These are phyloP conservation scores for Balansia obtecta DNA, from an alignment of 2,329 filamentous ascomycete genomes.

Conservation along the genomic window DNA sequence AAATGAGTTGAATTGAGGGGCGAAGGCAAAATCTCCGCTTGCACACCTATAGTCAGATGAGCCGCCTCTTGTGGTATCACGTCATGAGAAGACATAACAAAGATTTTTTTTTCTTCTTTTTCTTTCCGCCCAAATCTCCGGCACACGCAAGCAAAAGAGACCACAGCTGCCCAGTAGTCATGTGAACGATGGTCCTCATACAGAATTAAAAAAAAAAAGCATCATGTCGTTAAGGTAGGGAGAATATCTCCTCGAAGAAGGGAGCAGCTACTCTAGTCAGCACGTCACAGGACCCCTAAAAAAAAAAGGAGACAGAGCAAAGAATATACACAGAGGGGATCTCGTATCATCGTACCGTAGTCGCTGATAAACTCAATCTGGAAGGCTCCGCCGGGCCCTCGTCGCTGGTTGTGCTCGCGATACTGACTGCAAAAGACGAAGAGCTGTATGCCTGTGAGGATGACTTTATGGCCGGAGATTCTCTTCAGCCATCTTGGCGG, in stretches of 20 bases:
- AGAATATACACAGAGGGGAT: too few relatives aligned
- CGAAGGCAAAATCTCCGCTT: not conserved
- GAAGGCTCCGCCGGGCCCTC: conserved; percentile 33
- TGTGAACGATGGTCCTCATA: not conserved
- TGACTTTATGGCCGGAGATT: conserved; percentile 33
- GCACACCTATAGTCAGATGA: not conserved
- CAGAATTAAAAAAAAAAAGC: not conserved
- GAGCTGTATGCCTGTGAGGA: conserved; percentile 40
- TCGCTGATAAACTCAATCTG: conserved; percentile 37
- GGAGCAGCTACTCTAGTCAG: conserved; percentile 16
- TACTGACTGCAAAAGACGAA: conserved; percentile 49
- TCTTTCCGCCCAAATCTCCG: too few relatives aligned
- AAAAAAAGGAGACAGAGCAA: too few relatives aligned
- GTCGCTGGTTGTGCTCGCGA: conserved; percentile 37
- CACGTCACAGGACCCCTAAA: too few relatives aligned
- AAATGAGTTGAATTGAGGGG: not conserved
- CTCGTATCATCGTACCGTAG: conserved; percentile 25
- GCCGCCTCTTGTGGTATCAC: not conserved
- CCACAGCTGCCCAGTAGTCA: not conserved
- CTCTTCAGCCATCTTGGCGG: conserved; percentile 36
- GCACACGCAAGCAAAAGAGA: not conserved
- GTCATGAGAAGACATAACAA: not conserved
- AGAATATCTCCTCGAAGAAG: conserved; percentile 30
- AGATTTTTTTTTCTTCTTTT: not conserved
- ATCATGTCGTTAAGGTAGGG: conserved; percentile 4